Evolutionary conservation across 1,284 basidiomycete species (phyloP).

Genomic region (Lentinus polychrous): DNA sequence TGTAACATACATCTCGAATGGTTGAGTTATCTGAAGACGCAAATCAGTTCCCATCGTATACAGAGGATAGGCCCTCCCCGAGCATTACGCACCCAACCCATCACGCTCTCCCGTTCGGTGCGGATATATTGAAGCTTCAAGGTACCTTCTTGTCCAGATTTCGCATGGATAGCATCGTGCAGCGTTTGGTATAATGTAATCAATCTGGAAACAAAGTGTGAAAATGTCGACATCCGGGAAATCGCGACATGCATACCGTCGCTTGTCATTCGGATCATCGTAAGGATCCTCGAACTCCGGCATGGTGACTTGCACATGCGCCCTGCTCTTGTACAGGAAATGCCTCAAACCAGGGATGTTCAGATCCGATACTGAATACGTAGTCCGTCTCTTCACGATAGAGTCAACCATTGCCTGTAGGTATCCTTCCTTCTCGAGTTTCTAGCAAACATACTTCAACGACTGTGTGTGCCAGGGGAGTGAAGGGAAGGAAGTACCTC

Average conservation of each 20-base stretch:
- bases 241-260: constrained; percentile 37
- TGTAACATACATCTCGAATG: constrained; percentile 87
- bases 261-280: constrained; percentile 46
- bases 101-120: constrained; percentile 80
- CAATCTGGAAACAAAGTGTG: constrained; percentile 37
- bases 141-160: constrained; percentile 69
- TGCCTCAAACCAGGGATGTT: constrained; percentile 86
- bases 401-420: constrained; percentile 43
- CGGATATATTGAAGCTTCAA: constrained; percentile 81
- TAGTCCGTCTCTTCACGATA: constrained; percentile 42
- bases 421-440: constrained; percentile 53
- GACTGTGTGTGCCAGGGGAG: constrained; percentile 2
- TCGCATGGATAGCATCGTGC: constrained; percentile 81
- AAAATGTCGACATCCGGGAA: neutral
- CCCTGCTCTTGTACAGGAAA: constrained; percentile 89
- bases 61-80: neutral
- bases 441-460: constrained; percentile 30
- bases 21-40: constrained; percentile 73
- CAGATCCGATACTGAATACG: constrained; percentile 65
- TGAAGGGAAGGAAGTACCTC: constrained; percentile 35
- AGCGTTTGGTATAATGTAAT: constrained; percentile 80
- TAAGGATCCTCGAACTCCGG: constrained; percentile 85
- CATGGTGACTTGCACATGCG: constrained; percentile 82
- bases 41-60: constrained; percentile 1
- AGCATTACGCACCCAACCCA: constrained; percentile 76